These are phyloP conservation scores for Cladosporium sp. DNA, from an alignment of 2,329 filamentous ascomycete species.

Conservation along the genomic window DNA sequence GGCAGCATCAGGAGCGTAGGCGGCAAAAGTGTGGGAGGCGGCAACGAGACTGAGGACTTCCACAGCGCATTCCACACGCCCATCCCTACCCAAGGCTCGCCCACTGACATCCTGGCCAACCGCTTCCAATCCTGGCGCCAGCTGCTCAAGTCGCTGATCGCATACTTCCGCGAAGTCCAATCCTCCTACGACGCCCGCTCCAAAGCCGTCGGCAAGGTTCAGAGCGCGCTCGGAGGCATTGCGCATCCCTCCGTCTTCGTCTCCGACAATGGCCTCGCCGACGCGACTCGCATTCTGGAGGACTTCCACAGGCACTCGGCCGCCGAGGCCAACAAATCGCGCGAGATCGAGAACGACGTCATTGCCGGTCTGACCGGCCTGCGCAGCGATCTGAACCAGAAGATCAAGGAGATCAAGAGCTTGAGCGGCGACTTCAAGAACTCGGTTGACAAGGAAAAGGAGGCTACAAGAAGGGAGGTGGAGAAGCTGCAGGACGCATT, in stretches of 20 bases:
- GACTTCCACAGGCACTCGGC: conserved; percentile 79
- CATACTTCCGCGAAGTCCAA: conserved; percentile 91
- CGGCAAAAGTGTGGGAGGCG: conserved; percentile 60
- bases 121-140: conserved; percentile 97
- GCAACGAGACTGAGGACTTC: conserved; percentile 62
- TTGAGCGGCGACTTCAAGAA: conserved; percentile 96
- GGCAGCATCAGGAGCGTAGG: conserved; percentile 81
- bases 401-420: conserved; percentile 97
- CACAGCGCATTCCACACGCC: conserved; percentile 88
- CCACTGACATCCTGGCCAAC: conserved; percentile 80
- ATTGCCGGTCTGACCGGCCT: conserved; percentile 82
- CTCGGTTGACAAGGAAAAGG: conserved; percentile 91
- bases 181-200: conserved; percentile 80
- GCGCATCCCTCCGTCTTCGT: conserved; percentile 72
- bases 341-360: conserved; percentile 87
- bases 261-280: conserved; percentile 75
- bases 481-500: conserved; percentile 77
- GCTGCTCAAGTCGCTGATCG: conserved; percentile 87
- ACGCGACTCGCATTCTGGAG: conserved; percentile 76
- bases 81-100: conserved; percentile 79
- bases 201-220: conserved; percentile 77
- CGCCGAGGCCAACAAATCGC: conserved; percentile 78
- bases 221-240: conserved; percentile 79
- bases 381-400: conserved; percentile 83
- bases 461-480: conserved; percentile 74